These are phyloP conservation scores for Ballota nigra DNA, from an alignment of 257 asterid genomes.

Conservation along the genomic window DNA sequence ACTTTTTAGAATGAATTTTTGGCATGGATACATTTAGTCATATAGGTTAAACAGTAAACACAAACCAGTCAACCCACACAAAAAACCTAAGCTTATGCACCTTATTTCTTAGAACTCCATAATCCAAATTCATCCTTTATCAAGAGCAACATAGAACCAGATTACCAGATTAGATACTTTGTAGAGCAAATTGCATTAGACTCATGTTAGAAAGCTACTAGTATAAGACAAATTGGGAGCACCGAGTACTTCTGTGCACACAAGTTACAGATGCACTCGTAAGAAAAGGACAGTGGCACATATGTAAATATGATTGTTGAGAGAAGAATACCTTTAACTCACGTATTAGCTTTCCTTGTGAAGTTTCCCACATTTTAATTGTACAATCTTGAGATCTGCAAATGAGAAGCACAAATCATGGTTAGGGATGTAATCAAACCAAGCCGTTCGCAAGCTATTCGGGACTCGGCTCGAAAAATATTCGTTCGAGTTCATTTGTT, in stretches of 20 bases:
- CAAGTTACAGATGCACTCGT: slow-evolving; percentile 3
- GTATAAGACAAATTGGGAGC: neutral
- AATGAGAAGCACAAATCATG: slow-evolving; percentile 18
- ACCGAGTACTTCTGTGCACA: neutral
- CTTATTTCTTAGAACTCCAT: no score
- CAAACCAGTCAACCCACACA: no score
- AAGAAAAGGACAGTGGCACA: neutral
- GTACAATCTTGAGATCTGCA: slow-evolving; percentile 95
- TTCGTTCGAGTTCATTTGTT: no score
- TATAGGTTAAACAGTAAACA: no score
- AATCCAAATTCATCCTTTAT: no score
- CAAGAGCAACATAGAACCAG: no score
- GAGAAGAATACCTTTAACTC: slow-evolving; percentile 66
- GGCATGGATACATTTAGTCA: no score
- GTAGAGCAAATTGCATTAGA: neutral
- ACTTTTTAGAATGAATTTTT: no score
- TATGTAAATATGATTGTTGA: neutral
- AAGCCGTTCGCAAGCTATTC: no score
- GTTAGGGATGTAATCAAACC: no score
- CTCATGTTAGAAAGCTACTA: neutral
- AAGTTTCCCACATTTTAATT: slow-evolving; percentile 89
- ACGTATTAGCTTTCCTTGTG: slow-evolving; percentile 86
- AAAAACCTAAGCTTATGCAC: no score
- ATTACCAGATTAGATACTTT: neutral
- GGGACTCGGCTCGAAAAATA: no score